Evolutionary conservation across 2,329 filamentous ascomycete genomes (phyloP), one percentile per base, ranked within the genome.

Genomic region (Stagonosporopsis vannaccii): DNA sequence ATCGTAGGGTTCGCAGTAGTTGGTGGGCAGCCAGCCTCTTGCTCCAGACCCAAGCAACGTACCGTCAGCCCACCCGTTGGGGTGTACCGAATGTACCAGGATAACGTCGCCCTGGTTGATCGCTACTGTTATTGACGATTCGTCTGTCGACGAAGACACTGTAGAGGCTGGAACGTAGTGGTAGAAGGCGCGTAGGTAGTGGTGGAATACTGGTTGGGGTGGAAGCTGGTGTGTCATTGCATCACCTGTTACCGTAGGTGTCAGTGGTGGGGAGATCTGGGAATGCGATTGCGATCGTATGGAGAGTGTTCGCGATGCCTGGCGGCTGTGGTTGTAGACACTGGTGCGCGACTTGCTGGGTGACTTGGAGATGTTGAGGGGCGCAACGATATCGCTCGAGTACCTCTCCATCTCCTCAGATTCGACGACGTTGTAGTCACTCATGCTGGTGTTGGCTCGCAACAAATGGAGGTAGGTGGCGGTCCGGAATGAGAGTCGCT

Each of bases 31-130:
- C 95, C 95, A 99, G 60, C 95, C 95, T 65, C 95, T 85, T 46
- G 90, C 90, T 23, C 94, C 94, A 2, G 92, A 91, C 22, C 89
- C 85, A 59, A 99, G 79, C 36, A 97, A 81, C 0, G 95, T 99
- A 47, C 95, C 95, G 75, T 99, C 95, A 28, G 95, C 95, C 95
- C 95, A 99, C 66, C 95, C 95, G 79, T 98, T 99, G 58, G 92
- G 95, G 77, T 99, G 95, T 64, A 98, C 91, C 4, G 95, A 97
- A 76, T 99, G 95, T 20, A 99, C 90, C 55, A 99, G 79, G 50
- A 99, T 89, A 44, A 99, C 86, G 70, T 99, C 95, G 56, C 95
- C 95, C 72, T 95, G 89, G 65, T 91, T 90, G 53, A 99, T 84
- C 20, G 92, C 90, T 11, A 97, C 82, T 11, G 94, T 98, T 51